Evolutionary conservation across 768 basidiomycete genomes (phyloP), one percentile per base, ranked within the genome.

Genomic region (Lentinula sp.): DNA sequence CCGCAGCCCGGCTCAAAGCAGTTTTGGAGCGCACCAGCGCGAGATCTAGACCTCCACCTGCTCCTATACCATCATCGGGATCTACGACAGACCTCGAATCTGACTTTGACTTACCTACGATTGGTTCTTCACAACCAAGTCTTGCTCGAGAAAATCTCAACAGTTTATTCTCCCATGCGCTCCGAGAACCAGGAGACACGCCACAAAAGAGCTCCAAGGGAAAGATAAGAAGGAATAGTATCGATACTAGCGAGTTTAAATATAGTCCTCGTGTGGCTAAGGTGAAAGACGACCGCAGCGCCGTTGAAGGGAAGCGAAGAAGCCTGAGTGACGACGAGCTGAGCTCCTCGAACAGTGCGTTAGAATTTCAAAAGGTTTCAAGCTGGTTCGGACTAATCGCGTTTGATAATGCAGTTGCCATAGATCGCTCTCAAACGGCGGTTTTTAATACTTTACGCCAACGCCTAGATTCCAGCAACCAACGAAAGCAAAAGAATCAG

Each of bases 281-380:
- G 66, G 70, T 79, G 43, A 67, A 73, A 45, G 71, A 70, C 61
- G 77, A 79, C 60, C 72, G 76, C 61, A 70, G 72, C 23, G 75
- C 71, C 59, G 75, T 72, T 62, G 85, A 79, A 70, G 79, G 76
- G 9, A 82, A 85, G 62, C 77, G 83, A 41, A 78, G 74, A 65
- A 89, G 85, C 67, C 62, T 85, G 64, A 88, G 86, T 66, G 88
- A 90, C 64, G 87, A 90, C 66, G 88, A 89, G 66, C 70, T 74
- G 2, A 87, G 86, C 39, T 79, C 78, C 63, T 66, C 68, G 37
- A 70, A 77, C 59, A 77, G 87, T 89, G 71, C 67, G 85, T 72
- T 33, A 41, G 36, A 33, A 20, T 18, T 36, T 53, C 55, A 39
- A 41, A 18, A 35, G 51, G 12, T 33, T 58, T n/a, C 18, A 2